Evolutionary conservation across 352 stramenopile species (phyloP), one percentile per base, ranked within the genome.

Genomic region (Pythium angustatum): DNA sequence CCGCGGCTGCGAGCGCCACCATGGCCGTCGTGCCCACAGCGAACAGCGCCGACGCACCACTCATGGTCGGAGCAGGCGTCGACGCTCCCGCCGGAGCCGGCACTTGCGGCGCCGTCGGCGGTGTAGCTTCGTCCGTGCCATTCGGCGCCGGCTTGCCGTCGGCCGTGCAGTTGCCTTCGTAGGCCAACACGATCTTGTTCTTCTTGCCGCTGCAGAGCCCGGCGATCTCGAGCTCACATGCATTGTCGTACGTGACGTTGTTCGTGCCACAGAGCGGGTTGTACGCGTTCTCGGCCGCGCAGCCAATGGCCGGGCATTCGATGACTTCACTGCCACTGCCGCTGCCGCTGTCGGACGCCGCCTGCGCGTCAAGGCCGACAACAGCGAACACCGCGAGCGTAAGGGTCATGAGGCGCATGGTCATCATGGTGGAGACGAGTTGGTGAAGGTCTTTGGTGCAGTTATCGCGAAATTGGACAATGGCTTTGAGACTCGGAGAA

Each of bases 221-320:
- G 1, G 66, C 70, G 24, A 31, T 49, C 11, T 76, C 61, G 36
- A 90, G 77, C 27, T 72, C 45, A 55, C 81, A 87, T 41, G 64
- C 59, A 62, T 82, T 86, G 40, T 43, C 26, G 64, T 87, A 90
- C 6, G 81, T 87, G n/a, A 70, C 36, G 31, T 72, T 71, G 53
- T 87, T 63, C 6, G 81, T 87, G 21, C 58, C 78, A 40, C 81
- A 90, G 5, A 87, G 66, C 12, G 78, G 78, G 2, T 55, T 17
- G n/a, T 24, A 19, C 11, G 45, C 22, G n/a, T 62, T 36, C 5
- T 43, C n/a, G 17, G 8, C 7, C 19, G 34, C 2, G 48, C 49
- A 45, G 6, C 55, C 54, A 36, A 57, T 54, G 15, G 34, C 41
- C 21, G 27, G 62, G 40, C 27, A 53, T 31, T 7, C 30, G 49